Conservation (phyloP, 2,329 filamentous ascomycete species). For the Emmonsia crescens region DNA sequence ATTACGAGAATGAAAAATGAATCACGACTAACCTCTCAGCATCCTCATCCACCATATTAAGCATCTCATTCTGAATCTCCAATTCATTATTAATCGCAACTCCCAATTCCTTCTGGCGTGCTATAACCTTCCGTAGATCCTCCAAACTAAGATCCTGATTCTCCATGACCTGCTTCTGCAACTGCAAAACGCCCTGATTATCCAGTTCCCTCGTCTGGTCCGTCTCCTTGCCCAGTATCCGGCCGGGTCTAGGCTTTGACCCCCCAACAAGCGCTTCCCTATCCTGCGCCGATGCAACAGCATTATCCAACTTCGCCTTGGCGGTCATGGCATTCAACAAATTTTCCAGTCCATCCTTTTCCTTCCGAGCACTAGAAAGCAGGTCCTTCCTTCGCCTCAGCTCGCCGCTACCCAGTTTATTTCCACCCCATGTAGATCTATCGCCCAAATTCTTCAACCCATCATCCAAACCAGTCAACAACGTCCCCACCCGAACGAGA, state of each 20-base stretch:
- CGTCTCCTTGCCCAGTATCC: conserved; percentile 47
- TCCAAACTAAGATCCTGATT: conserved; percentile 52
- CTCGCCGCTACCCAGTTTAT: conserved; percentile 48
- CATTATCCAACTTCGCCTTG: conserved; percentile 36
- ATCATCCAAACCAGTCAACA: conserved; percentile 47
- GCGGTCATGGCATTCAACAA: conserved; percentile 49
- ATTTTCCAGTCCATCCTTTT: conserved; percentile 51
- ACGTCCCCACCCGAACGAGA: conserved; percentile 45
- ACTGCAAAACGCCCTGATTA: conserved; percentile 52
- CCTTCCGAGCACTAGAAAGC: conserved; percentile 46
- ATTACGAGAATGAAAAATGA: conserved; percentile 8
- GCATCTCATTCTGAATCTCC: conserved; percentile 50
- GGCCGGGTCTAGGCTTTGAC: conserved; percentile 33
- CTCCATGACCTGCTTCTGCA: conserved; percentile 51
- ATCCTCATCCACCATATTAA: conserved; percentile 50
- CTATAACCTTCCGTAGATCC: conserved; percentile 47
- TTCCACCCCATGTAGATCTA: conserved; percentile 20
- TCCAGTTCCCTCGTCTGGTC: conserved; percentile 52
- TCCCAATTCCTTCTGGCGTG: conserved; percentile 51
- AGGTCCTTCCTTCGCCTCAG: conserved; percentile 48
- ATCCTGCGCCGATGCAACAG: conserved; percentile 38
- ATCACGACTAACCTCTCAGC: conserved; percentile 34
- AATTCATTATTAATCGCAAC: conserved; percentile 53
- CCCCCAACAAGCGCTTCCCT: conserved; percentile 33
- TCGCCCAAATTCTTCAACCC: conserved; percentile 38